These are phyloP conservation scores for Phialophora macrospora DNA, from an alignment of 2,329 filamentous ascomycete genomes.

Conservation along the genomic window DNA sequence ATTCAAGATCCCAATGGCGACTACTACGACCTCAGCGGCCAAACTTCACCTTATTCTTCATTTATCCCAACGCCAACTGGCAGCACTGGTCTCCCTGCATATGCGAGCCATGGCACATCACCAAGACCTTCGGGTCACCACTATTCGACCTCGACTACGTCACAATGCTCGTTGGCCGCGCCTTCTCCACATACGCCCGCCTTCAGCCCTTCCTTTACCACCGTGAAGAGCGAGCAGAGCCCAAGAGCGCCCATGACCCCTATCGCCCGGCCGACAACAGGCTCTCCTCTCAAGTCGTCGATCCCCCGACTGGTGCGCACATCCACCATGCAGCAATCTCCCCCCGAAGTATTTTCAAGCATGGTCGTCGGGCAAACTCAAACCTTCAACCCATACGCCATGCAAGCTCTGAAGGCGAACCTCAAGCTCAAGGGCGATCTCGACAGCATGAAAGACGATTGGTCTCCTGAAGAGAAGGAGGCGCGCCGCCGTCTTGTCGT, in stretches of 20 bases:
- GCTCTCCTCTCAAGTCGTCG: slow-evolving; percentile 52
- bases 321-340: slow-evolving; percentile 66
- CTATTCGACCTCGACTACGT: slow-evolving; percentile 50
- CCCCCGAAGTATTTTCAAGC: slow-evolving; percentile 53
- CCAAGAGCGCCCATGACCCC: slow-evolving; percentile 50
- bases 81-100: slow-evolving; percentile 48
- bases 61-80: slow-evolving; percentile 57
- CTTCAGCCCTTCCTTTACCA: slow-evolving; percentile 56
- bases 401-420: slow-evolving; percentile 78
- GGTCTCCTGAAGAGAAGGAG: slow-evolving; percentile 80
- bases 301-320: slow-evolving; percentile 70
- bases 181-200: slow-evolving; percentile 54
- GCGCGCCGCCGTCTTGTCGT: slow-evolving; percentile 82
- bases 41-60: slow-evolving; percentile 53
- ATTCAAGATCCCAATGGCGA: slow-evolving; percentile 58
- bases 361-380: slow-evolving; percentile 47
- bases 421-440: slow-evolving; percentile 86
- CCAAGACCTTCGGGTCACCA: slow-evolving; percentile 49
- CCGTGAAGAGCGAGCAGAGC: slow-evolving; percentile 52
- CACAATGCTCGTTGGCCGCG: slow-evolving; percentile 54
- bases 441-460: slow-evolving; percentile 79
- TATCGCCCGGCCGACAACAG: slow-evolving; percentile 45
- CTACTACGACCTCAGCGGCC: slow-evolving; percentile 57
- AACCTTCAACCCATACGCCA: slow-evolving; percentile 74
- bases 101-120: slow-evolving; percentile 47